Evolutionary conservation across 345 rosid species (phyloP), one percentile per base, ranked within the genome.

Genomic region (Citrus inodora): DNA sequence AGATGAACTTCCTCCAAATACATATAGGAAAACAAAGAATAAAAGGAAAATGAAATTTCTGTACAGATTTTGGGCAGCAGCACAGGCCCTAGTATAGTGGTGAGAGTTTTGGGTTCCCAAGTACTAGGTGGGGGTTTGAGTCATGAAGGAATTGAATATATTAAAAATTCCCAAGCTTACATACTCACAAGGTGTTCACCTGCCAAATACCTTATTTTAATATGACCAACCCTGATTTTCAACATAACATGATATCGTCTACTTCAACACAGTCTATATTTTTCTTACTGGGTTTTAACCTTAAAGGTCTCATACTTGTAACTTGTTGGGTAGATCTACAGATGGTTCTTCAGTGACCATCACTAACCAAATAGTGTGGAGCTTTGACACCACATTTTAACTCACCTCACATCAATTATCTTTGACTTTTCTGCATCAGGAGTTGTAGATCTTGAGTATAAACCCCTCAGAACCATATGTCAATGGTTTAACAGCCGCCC

Each of bases 151-250:
- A 6, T 14, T 17, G 21, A 51, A 51, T 58, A 17, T 21, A 65
- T 16, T 21, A 7, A 65, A 32, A 33, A 1, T 65, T 42, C 42
- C 11, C 4, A 63, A 63, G 25, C 70, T 17, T 35, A 35, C 37
- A 33, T 35, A 21, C 42, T 21, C 21, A 33, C 46, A 19, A 33
- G 27, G 48, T 33, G 70, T 66, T 35, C 13, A 21, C 2, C 46
- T 30, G 4, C 67, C 46, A 1, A 37, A 42, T 21, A 33, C 48
- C 70, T 66, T 4, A 35, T 35, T 35, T 66, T 73, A 72, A 88
- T 87, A 83, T 90, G 93, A 5, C 92, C 88, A 32, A 91, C 87
- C 5, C 83, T 76, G 42, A 90, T 71, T 13, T 56, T 22, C n/a
- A 9, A 17, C n/a, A 56, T 56, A 56, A 56, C 21, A 22, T 56